Evolutionary conservation across 2,329 filamentous ascomycete genomes (phyloP).

Genomic region (Chaetomiaceae sp.): DNA sequence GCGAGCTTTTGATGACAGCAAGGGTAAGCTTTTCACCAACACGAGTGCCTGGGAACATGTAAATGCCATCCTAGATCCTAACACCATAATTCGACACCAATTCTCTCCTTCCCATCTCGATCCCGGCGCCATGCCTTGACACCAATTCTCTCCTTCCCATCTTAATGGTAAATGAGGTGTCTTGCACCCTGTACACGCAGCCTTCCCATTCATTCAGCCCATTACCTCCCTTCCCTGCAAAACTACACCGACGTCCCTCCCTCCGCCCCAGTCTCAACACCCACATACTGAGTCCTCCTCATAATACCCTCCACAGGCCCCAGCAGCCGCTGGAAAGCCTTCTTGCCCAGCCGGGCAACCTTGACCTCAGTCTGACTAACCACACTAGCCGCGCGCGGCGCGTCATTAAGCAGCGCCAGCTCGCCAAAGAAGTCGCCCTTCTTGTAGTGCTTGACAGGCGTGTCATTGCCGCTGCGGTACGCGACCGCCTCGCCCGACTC

Average conservation of each 20-base stretch:
- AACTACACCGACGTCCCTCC: slow-evolving; percentile 62
- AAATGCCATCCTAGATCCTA: slow-evolving; percentile 17
- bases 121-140: background rate
- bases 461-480: slow-evolving; percentile 68
- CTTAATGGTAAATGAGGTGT: background rate
- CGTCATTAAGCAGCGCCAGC: slow-evolving; percentile 87
- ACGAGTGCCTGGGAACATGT: slow-evolving; percentile 11
- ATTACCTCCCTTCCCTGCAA: slow-evolving; percentile 11
- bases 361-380: slow-evolving; percentile 83
- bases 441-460: slow-evolving; percentile 72
- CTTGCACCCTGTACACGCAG: background rate
- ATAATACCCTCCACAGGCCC: slow-evolving; percentile 94
- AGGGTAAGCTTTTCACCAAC: slow-evolving; percentile 10
- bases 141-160: background rate
- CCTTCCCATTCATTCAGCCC: too few species aligned
- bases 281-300: slow-evolving; percentile 67
- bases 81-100: background rate
- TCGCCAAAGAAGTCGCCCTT: slow-evolving; percentile 98
- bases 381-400: slow-evolving; percentile 85
- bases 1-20: slow-evolving; percentile 13
- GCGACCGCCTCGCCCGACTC: slow-evolving; percentile 85
- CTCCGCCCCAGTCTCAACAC: slow-evolving; percentile 58
- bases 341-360: slow-evolving; percentile 86
- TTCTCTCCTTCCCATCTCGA: background rate
- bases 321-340: slow-evolving; percentile 87